Evolutionary conservation across 441 rosid genomes (phyloP).

Genomic region (Pelargonium fulgidum): DNA sequence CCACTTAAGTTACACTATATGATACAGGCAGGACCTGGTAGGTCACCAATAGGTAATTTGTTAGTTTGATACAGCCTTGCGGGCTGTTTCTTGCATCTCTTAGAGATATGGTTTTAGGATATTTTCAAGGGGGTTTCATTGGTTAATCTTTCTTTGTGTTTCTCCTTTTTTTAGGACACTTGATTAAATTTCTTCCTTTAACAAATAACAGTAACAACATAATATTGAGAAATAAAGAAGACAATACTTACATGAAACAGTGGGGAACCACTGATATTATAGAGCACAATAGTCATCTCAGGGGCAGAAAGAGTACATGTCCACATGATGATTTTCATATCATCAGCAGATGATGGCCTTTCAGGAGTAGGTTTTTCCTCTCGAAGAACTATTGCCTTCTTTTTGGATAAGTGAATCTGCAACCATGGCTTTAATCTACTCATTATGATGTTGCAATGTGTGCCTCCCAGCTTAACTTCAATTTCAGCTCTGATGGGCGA

Average conservation of each 20-base stretch:
- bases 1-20: not conserved
- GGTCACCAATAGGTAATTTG: not conserved
- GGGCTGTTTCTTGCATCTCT: not conserved
- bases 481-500: conserved; percentile 81
- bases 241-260: conserved; percentile 80
- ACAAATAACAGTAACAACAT: conserved; percentile 9
- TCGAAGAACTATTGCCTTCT: conserved; percentile 63
- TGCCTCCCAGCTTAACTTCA: conserved; percentile 88
- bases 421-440: conserved; percentile 82
- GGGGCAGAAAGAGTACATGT: conserved; percentile 96
- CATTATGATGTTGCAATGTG: conserved; percentile 60
- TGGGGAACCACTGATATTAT: conserved; percentile 49
- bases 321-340: conserved; percentile 76
- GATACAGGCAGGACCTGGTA: not conserved
- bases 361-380: conserved; percentile 38
- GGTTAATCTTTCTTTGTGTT: conserved; percentile 11
- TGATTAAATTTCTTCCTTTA: conserved; percentile 12
- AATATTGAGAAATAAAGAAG: conserved; percentile 10
- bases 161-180: conserved; percentile 17
- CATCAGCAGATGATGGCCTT: conserved; percentile 47
- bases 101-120: not conserved
- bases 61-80: not conserved
- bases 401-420: conserved; percentile 54
- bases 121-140: not conserved
- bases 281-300: conserved; percentile 81